Evolutionary conservation across 2,329 filamentous ascomycete species (phyloP), one percentile per base, ranked within the genome.

Genomic region (Periconia sp.): DNA sequence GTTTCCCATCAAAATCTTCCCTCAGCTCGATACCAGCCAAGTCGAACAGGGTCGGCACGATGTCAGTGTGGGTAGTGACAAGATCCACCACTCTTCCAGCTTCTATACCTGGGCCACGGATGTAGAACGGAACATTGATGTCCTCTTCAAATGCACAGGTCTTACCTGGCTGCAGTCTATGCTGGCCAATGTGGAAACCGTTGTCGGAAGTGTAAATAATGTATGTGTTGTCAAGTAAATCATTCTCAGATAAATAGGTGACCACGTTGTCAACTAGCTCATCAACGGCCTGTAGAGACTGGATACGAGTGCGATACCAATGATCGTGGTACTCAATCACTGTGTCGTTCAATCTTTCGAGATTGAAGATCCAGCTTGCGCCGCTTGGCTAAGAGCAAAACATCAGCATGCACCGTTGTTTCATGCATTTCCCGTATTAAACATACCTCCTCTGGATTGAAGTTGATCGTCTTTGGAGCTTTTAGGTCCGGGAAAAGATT

Each of bases 381-480:
- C 78, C 76, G 43, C 73, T 76, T 9, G 76, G 46, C 37, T 45
- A 45, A n/a, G 13, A 14, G 33, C n/a, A n/a, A n/a, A 27, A 6
- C n/a, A 45, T 31, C 7, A 10, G 17, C 33, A 13, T 33, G 3
- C 11, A 45, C 3, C 6, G 15, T 6, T 13, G 33, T 31, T 13
- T 31, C 14, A 15, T 3, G 6, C 33, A 23, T 44, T 6, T 15
- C 6, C 2, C 27, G 17, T n/a, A 13, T 17, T 30, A 5, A 15
- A 31, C 43, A 18, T 45, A 45, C 43, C 43, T 49, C 46, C 20
- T 83, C 78, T 0, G 87, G 86, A 60, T 91, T 90, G 70, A 90
- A 90, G 66, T 85, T 83, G 0, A 76, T 72, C 0, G 81, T 85
- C 15, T 87, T 76, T 0, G 87, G 87, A 0, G 88, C 81, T 41